Evolutionary conservation across 148 eudicot genomes (phyloP).

Genomic region (Bassia scoparia): DNA sequence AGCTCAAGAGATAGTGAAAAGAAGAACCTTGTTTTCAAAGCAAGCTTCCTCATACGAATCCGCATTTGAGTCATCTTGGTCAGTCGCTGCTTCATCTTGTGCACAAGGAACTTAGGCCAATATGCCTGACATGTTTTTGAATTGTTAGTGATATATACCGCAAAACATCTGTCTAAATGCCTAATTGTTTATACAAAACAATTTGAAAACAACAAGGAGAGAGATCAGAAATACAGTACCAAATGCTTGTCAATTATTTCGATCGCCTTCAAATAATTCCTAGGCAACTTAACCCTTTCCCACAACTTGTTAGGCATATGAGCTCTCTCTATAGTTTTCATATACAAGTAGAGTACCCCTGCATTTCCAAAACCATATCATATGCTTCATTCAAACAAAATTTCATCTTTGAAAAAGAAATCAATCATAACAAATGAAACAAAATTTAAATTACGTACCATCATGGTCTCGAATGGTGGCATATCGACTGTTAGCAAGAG

Average conservation of each 20-base stretch:
- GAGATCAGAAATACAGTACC: constrained; percentile 44
- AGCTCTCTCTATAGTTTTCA: constrained; percentile 97
- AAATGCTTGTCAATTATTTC: constrained; percentile 84
- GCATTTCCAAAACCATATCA: constrained; percentile 29
- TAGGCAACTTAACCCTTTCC: constrained; percentile 90
- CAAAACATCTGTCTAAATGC: not conserved
- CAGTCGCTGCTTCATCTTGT: constrained; percentile 83
- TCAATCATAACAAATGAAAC: not conserved
- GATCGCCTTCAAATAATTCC: constrained; percentile 77
- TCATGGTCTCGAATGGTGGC: constrained; percentile 86
- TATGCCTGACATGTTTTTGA: constrained; percentile 48
- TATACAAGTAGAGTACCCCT: constrained; percentile 89
- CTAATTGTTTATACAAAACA: not conserved
- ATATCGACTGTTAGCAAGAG: constrained; percentile 92
- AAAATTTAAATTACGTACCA: constrained; percentile 33
- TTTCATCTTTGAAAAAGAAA: not conserved
- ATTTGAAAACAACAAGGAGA: not conserved
- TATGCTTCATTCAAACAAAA: not conserved
- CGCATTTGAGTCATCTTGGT: constrained; percentile 99
- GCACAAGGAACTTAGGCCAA: constrained; percentile 91
- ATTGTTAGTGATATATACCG: not conserved
- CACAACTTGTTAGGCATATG: constrained; percentile 96
- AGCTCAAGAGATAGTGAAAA: not conserved
- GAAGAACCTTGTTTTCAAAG: constrained; percentile 71
- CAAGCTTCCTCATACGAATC: constrained; percentile 93